These are phyloP conservation scores for Chaetomium olivaceum DNA, from an alignment of 2,329 filamentous ascomycete species.

Conservation along the genomic window DNA sequence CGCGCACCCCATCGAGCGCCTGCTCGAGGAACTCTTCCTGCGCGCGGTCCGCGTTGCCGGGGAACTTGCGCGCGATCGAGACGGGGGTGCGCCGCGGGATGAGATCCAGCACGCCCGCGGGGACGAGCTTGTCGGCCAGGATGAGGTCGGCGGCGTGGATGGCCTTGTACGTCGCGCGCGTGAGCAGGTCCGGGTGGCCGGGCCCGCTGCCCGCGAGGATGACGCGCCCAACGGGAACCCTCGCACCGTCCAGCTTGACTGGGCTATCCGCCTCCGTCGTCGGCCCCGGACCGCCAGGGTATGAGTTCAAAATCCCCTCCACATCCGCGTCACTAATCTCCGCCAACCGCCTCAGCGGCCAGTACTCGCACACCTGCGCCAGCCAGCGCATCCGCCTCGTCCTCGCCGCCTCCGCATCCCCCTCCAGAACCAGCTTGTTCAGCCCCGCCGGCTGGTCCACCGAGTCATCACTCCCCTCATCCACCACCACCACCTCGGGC, in stretches of 20 bases:
- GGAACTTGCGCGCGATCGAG: conserved; percentile 94
- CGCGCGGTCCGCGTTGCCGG: conserved; percentile 90
- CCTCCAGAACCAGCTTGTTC: conserved; percentile 76
- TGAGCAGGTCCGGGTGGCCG: conserved; percentile 88
- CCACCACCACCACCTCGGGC: conserved; percentile 33
- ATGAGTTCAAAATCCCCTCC: conserved; percentile 72
- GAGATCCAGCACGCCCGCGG: conserved; percentile 80
- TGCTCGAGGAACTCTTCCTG: conserved; percentile 85
- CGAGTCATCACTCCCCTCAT: conserved; percentile 56
- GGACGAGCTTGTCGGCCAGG: conserved; percentile 83
- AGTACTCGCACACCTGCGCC: conserved; percentile 96
- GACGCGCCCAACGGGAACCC: conserved; percentile 60
- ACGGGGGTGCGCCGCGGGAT: conserved; percentile 87
- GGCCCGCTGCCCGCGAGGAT: conserved; percentile 91
- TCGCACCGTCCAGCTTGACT: background rate
- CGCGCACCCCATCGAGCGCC: conserved; percentile 65
- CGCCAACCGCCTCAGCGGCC: conserved; percentile 83
- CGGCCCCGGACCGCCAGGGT: conserved; percentile 41
- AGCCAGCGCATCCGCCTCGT: conserved; percentile 89
- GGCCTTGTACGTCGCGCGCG: conserved; percentile 75
- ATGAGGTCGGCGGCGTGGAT: conserved; percentile 75
- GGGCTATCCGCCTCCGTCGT: background rate
- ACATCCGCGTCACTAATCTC: conserved; percentile 79
- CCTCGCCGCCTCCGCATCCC: conserved; percentile 72
- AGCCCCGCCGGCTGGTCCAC: conserved; percentile 77